Evolutionary conservation across 2,329 filamentous ascomycete species (phyloP).

Genomic region (Trichoderma aggressivum): DNA sequence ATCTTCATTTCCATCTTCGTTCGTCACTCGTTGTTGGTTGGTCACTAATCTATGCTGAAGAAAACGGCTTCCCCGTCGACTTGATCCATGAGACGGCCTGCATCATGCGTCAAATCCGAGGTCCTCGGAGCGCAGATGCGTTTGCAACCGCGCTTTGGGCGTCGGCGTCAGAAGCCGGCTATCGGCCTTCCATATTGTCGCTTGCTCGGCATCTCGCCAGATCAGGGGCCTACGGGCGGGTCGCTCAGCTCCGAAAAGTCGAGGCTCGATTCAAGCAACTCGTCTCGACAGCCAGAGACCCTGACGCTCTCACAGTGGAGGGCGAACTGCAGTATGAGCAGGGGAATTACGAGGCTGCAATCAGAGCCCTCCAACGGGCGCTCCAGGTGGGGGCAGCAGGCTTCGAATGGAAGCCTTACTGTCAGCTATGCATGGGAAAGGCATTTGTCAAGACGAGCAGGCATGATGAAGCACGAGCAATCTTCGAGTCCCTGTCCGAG

Average conservation of each 20-base stretch:
- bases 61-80: conserved; percentile 22
- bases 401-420: conserved; percentile 30
- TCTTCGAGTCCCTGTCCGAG: conserved; percentile 26
- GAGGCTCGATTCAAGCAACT: conserved; percentile 33
- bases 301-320: conserved; percentile 36
- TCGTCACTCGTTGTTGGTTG: too few relatives aligned
- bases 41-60: conserved; percentile 15
- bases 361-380: conserved; percentile 26
- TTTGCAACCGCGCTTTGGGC: conserved; percentile 30
- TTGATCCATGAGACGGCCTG: conserved; percentile 30
- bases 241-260: conserved; percentile 20
- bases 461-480: conserved; percentile 24
- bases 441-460: conserved; percentile 25
- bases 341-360: conserved; percentile 26
- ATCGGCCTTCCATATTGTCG: conserved; percentile 32
- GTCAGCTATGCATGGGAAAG: conserved; percentile 28
- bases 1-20: neutral
- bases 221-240: conserved; percentile 23
- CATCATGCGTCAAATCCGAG: conserved; percentile 25
- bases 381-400: conserved; percentile 20
- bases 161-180: conserved; percentile 32
- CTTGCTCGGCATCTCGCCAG: conserved; percentile 25
- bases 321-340: conserved; percentile 29
- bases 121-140: conserved; percentile 6
- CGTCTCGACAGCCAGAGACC: conserved; percentile 29